Evolutionary conservation across 768 basidiomycete species (phyloP).

Genomic region (Suillus cothurnatus): DNA sequence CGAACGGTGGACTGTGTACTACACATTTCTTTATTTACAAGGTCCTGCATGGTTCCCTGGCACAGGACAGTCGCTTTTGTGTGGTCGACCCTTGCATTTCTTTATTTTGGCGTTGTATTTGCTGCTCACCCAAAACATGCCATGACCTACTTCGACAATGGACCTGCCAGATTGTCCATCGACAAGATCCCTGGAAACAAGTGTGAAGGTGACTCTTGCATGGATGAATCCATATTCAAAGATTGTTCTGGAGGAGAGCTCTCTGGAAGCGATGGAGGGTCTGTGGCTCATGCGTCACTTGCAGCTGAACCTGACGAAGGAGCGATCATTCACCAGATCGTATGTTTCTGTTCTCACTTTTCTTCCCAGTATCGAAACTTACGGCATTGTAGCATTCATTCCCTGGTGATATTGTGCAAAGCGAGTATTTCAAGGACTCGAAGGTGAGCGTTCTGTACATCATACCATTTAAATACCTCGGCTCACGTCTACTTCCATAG

Average conservation of each 20-base stretch:
- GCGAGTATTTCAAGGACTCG: slow-evolving; percentile 84
- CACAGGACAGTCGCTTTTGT: slow-evolving; percentile 26
- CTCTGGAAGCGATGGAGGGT: not conserved
- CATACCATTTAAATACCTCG: not conserved
- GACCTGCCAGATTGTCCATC: slow-evolving; percentile 75
- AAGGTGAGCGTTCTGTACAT: slow-evolving; percentile 43
- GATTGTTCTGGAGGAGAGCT: slow-evolving; percentile 71
- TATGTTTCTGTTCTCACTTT: slow-evolving; percentile 36
- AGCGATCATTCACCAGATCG: slow-evolving; percentile 71
- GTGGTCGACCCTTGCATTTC: slow-evolving; percentile 24
- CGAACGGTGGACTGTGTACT: not conserved
- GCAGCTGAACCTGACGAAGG: slow-evolving; percentile 83
- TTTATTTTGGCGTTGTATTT: slow-evolving; percentile 20
- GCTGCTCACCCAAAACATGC: slow-evolving; percentile 52
- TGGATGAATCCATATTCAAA: slow-evolving; percentile 73
- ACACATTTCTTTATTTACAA: not conserved
- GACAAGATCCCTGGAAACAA: slow-evolving; percentile 91
- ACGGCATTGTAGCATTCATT: slow-evolving; percentile 59
- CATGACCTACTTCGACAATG: slow-evolving; percentile 62
- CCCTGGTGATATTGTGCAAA: slow-evolving; percentile 62
- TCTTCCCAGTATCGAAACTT: not conserved
- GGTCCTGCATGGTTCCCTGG: slow-evolving; percentile 29
- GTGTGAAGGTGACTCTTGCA: slow-evolving; percentile 62
- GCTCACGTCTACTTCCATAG: slow-evolving; percentile 34
- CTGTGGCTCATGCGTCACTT: not conserved